Evolutionary conservation across 768 basidiomycete genomes (phyloP), one percentile per base, ranked within the genome.

Genomic region (Termitomyces sp.): DNA sequence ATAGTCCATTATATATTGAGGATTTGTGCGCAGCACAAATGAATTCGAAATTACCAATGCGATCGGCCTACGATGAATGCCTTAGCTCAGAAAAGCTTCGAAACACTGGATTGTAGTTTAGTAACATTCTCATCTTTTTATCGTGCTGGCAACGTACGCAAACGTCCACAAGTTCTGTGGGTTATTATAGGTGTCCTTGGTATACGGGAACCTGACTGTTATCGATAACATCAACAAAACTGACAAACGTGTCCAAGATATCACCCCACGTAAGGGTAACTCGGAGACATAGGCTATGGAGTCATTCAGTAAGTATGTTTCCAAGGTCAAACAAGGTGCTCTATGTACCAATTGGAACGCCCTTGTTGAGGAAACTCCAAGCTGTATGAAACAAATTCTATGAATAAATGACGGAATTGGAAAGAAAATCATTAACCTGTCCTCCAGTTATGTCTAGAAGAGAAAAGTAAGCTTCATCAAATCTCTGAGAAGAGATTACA

Each of bases 181-280:
- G 66, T 86, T 80, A 70, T 84, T 87, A 75, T 85, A 87, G 4
- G 85, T 88, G 33, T 84, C 83, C 50, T 70, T 72, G 1, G 86
- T 87, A 68, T 87, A 87, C 12, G 83, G 75, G 73, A 87, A 87
- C 38, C 84, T 83, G 66, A 81, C 84, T 85, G 68, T 53, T 35
- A 45, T 22, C 11, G 24, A 45, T 42, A 3, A 40, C 2, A 46
- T 36, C 53, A 60, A 42, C 7, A 44, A 44, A 9, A 28, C 28
- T 28, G 18, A 36, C 4, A 33, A 35, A 13, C 45, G 45, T 24
- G 20, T 22, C 13, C 12, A 13, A 15, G 40, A 32, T 15, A n/a
- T 18, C 2, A 68, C 73, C 61, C n/a, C 58, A 76, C 77, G 62
- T 51, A 68, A 62, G 18, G 78, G 77, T 49, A 77, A 69, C 62